Conservation (phyloP, 108 stramenopile species). For the Nitzschia sp. region DNA sequence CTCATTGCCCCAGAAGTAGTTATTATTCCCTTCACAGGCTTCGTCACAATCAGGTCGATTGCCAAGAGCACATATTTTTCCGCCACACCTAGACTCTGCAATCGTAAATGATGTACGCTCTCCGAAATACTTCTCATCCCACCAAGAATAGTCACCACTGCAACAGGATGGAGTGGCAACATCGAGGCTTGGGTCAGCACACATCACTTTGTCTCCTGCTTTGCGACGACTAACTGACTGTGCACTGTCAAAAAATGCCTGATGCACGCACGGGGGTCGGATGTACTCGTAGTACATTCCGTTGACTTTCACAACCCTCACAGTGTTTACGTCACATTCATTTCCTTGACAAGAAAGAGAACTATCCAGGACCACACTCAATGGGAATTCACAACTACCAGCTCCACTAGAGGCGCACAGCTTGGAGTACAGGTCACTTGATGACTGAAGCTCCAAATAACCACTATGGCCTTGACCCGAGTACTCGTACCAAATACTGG, state of each 20-base stretch:
- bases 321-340: constrained; percentile 58
- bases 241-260: constrained; percentile 53
- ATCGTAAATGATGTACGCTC: too few species aligned
- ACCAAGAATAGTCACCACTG: not conserved
- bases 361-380: constrained; percentile 37
- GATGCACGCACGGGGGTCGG: constrained; percentile 57
- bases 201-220: constrained; percentile 24
- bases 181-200: constrained; percentile 44
- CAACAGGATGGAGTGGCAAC: not conserved
- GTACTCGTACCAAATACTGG: constrained; percentile 29
- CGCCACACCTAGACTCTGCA: too few species aligned
- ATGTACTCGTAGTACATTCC: constrained; percentile 67
- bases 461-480: not conserved
- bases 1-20: constrained; percentile 46
- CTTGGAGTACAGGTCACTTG: constrained; percentile 33
- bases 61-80: too few species aligned
- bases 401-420: constrained; percentile 38
- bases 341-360: constrained; percentile 45
- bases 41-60: not conserved
- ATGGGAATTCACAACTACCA: constrained; percentile 37
- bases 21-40: not conserved
- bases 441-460: not conserved
- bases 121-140: too few species aligned
- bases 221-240: constrained; percentile 27
- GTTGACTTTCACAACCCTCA: constrained; percentile 52